Conservation (phyloP, 768 basidiomycete species). For the Pleurotus djamor region DNA sequence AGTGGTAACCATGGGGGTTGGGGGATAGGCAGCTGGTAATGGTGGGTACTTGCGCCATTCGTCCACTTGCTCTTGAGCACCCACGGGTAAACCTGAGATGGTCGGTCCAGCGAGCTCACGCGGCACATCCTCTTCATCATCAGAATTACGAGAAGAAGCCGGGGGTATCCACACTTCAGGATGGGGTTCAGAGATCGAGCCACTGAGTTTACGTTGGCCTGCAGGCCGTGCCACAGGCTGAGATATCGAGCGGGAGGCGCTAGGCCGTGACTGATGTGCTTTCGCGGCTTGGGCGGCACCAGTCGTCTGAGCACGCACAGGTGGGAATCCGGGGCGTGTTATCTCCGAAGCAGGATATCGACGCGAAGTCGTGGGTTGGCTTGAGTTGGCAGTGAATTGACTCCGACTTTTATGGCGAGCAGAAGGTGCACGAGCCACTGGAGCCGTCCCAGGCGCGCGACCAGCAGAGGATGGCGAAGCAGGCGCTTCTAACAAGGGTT, state of each 20-base stretch:
- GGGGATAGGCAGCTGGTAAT: constrained; percentile 76
- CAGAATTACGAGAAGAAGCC: constrained; percentile 1
- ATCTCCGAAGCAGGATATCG: constrained; percentile 3
- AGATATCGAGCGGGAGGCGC: background rate
- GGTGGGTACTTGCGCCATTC: constrained; percentile 76
- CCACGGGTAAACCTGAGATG: background rate
- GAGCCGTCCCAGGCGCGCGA: background rate
- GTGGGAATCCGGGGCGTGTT: background rate
- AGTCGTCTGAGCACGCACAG: background rate
- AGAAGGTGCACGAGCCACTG: background rate
- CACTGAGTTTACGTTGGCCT: background rate
- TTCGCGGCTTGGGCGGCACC: background rate
- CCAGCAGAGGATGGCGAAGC: background rate
- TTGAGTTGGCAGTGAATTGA: background rate
- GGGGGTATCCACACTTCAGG: constrained; percentile 1
- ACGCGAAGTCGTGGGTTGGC: background rate
- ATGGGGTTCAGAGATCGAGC: constrained; percentile 1
- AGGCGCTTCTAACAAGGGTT: background rate
- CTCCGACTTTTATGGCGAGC: background rate
- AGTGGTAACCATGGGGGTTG: constrained; percentile 55
- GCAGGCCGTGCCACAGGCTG: background rate
- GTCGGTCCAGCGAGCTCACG: background rate
- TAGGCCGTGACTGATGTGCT: background rate
- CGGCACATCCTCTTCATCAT: background rate
- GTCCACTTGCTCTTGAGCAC: constrained; percentile 33